Percentiles rank a stretch among this genome's conserved stretches.
Evolutionary conservation across 805 yeast genomes (phyloP).

Genomic region (Teunomyces atbi): DNA sequence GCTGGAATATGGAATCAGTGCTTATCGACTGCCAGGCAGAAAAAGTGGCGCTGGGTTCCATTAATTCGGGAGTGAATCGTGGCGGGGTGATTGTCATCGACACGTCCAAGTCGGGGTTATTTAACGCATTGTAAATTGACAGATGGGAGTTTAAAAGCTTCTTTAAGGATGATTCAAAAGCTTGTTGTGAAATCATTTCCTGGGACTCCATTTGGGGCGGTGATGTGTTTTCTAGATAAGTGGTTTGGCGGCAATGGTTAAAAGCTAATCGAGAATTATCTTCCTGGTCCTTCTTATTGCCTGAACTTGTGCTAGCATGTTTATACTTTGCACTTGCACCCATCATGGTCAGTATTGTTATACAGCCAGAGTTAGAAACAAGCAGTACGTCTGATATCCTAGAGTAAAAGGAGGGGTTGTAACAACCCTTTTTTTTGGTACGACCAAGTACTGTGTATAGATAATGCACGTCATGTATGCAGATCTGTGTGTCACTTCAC

Average conservation of each 20-base stretch:
- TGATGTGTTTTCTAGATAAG: neutral
- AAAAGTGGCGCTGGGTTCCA: conserved; percentile 14
- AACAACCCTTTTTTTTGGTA: neutral
- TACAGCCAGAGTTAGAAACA: neutral
- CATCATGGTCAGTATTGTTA: neutral
- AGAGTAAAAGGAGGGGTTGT: conserved; percentile 1
- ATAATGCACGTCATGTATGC: neutral
- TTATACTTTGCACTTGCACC: neutral
- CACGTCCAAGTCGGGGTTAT: conserved; percentile 41
- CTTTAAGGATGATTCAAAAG: neutral
- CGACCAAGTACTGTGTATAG: neutral
- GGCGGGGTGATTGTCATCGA: conserved; percentile 7
- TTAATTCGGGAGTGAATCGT: conserved; percentile 10
- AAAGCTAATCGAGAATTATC: neutral
- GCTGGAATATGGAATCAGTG: conserved; percentile 17
- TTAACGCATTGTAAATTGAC: conserved; percentile 37
- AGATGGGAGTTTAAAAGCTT: conserved; percentile 1
- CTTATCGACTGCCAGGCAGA: conserved; percentile 34
- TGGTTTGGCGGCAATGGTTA: neutral
- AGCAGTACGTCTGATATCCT: neutral
- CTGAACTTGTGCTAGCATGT: neutral
- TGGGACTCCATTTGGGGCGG: neutral
- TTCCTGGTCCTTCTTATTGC: neutral
- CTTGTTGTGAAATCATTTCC: neutral
- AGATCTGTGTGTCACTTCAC: conserved; percentile 2